These are phyloP conservation scores for Abeoforma whisleri DNA, from an alignment of 78 protist species.

Conservation along the genomic window DNA sequence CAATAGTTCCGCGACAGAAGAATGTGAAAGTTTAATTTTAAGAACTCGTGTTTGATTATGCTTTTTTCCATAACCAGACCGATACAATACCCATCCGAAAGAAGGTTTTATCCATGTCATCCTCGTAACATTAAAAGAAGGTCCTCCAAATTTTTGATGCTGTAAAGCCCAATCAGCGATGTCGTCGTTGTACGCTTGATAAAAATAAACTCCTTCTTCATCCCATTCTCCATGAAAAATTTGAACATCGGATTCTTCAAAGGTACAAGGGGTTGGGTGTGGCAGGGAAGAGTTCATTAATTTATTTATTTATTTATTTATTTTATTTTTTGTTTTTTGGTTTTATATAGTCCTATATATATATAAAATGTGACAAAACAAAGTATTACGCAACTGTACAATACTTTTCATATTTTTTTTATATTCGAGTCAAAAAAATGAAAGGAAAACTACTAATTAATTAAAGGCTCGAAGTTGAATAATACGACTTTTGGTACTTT, in stretches of 20 bases:
- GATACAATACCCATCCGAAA: constrained; percentile 56
- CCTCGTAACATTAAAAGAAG: neutral
- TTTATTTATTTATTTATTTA: no score
- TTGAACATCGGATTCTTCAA: constrained; percentile 11
- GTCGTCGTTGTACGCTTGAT: constrained; percentile 43
- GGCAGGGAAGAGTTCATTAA: no score
- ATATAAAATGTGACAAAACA: no score
- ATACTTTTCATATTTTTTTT: no score
- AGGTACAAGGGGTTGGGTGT: no score
- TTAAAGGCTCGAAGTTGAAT: no score
- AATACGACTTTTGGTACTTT: no score
- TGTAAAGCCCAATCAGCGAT: constrained; percentile 47
- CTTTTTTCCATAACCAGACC: constrained; percentile 48
- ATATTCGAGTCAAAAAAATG: no score
- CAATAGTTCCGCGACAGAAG: constrained; percentile 15
- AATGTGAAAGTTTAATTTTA: constrained; percentile 28
- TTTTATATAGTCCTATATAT: no score
- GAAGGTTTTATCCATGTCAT: constrained; percentile 62
- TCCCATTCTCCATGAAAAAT: constrained; percentile 17
- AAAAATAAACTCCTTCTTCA: constrained; percentile 43
- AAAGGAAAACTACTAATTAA: no score
- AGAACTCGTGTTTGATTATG: constrained; percentile 44
- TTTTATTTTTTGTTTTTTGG: no score
- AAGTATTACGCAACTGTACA: no score
- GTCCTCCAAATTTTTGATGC: constrained; percentile 33